Evolutionary conservation across 2,329 filamentous ascomycete species (phyloP).

Genomic region (Dactylellina sp.): DNA sequence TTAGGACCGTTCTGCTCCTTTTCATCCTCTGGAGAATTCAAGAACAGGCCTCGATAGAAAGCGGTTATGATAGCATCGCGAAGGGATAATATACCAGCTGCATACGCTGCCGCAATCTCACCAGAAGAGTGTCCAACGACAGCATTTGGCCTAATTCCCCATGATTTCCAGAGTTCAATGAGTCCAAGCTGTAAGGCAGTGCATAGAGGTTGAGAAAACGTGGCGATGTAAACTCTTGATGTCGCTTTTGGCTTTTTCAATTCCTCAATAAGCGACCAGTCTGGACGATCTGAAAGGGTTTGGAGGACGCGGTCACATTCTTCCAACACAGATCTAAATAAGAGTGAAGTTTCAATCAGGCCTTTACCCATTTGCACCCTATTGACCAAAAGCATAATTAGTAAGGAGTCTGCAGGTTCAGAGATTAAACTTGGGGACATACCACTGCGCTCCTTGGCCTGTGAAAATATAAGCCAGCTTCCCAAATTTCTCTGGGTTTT

Average conservation of each 20-base stretch:
- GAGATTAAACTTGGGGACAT: background rate
- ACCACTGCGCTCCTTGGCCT: constrained; percentile 64
- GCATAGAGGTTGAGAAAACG: constrained; percentile 68
- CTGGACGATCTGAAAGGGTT: constrained; percentile 29
- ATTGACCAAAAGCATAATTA: background rate
- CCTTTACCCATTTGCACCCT: constrained; percentile 41
- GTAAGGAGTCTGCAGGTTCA: background rate
- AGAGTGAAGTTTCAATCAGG: constrained; percentile 19
- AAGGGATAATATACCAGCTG: constrained; percentile 63
- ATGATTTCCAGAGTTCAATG: constrained; percentile 63
- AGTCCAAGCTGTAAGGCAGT: constrained; percentile 70
- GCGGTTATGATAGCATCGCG: constrained; percentile 64
- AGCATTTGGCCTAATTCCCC: constrained; percentile 62
- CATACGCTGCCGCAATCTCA: constrained; percentile 67
- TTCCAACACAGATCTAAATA: constrained; percentile 21
- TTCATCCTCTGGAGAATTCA: constrained; percentile 2
- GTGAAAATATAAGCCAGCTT: constrained; percentile 63
- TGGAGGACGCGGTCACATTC: constrained; percentile 36
- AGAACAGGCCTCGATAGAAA: constrained; percentile 64
- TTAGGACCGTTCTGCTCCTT: constrained; percentile 43
- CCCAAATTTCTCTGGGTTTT: constrained; percentile 15
- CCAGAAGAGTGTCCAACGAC: constrained; percentile 66
- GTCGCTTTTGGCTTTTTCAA: constrained; percentile 30
- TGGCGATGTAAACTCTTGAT: constrained; percentile 61
- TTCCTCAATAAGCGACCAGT: constrained; percentile 35